Conservation (phyloP, 2,329 filamentous ascomycete genomes). For the Ramichloridium luteum region DNA sequence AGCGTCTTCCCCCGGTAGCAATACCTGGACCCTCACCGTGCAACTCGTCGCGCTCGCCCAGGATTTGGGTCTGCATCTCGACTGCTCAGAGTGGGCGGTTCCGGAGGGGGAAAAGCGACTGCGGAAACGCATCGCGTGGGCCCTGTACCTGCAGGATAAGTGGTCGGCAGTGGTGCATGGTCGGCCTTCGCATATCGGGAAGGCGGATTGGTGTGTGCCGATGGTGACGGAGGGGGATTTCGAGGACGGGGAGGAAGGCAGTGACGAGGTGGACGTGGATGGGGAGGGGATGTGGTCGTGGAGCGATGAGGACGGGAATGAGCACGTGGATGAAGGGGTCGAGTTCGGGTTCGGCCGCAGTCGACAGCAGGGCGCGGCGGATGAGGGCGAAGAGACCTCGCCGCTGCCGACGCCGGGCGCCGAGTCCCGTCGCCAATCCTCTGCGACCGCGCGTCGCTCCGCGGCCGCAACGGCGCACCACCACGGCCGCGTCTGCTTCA, state of each 20-base stretch:
- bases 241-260: conserved; percentile 40
- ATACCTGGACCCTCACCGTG: conserved; percentile 69
- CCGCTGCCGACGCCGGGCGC: background rate
- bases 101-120: conserved; percentile 77
- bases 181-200: conserved; percentile 64
- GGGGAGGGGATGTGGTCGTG: too few species aligned
- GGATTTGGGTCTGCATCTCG: conserved; percentile 77
- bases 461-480: conserved; percentile 18
- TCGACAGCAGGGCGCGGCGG: too few species aligned
- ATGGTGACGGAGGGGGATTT: conserved; percentile 56
- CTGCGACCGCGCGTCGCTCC: too few species aligned
- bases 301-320: too few species aligned
- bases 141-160: conserved; percentile 86
- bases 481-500: conserved; percentile 57
- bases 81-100: conserved; percentile 78
- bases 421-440: too few species aligned
- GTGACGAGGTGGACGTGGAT: too few species aligned
- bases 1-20: too few species aligned
- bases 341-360: too few species aligned
- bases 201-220: conserved; percentile 65
- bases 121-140: conserved; percentile 79
- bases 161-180: conserved; percentile 81
- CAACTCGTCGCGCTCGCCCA: conserved; percentile 79
- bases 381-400: too few species aligned
- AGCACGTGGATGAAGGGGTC: too few species aligned